Base-by-base conservation (phyloP, 225 moss, liverwort and hornwort species). In the Straminergon stramineum region DNA sequence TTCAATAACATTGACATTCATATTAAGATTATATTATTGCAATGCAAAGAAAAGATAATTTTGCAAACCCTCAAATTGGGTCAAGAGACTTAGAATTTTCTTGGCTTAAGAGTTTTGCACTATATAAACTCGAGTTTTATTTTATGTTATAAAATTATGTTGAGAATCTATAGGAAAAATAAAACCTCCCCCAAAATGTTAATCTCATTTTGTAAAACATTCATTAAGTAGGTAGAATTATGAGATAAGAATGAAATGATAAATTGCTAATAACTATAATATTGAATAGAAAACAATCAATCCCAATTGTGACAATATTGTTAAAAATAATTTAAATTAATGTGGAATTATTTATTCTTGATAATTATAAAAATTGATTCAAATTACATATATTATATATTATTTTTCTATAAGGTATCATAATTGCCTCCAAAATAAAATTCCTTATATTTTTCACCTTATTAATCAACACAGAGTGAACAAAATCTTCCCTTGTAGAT, bases 51-150 rank as follows among this genome's bases (percentile, higher is more conserved):
- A 10, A 17, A 30, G 16, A 75, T 2, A 17, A 30, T 45, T 30
- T 74, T 45, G 45, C 3, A 74, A 74, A 12, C 45, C 30, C 10
- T 45, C 41, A 43, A 28, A 45, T 30, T 30, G 16, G 30, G 6
- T 30, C 6, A 17, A 74, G 30, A 74, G 30, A 6, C 17, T 48
- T 17, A 22, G 39, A 70, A 39, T 39, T 39, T 4, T 39, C 1
- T 70, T 39, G 6, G 14, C 8, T 70, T 39, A 14, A 70, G 8
- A 70, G 8, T 24, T 70, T 70, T 70, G 11, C 2, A n/a, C 3
- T 39, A 0, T 24, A 24, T 14, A 70, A 8, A 69, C 13, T n/a
- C 7, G 1, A 23, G 13, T 2, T 0, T 7, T 23, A 22, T 17
- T 39, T 21, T 10, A n/a, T 69, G 0, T 22, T 69, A n/a, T 69